Evolutionary conservation across 768 basidiomycete species (phyloP), one percentile per base, ranked within the genome.

Genomic region (Pulveroboletus sp.): DNA sequence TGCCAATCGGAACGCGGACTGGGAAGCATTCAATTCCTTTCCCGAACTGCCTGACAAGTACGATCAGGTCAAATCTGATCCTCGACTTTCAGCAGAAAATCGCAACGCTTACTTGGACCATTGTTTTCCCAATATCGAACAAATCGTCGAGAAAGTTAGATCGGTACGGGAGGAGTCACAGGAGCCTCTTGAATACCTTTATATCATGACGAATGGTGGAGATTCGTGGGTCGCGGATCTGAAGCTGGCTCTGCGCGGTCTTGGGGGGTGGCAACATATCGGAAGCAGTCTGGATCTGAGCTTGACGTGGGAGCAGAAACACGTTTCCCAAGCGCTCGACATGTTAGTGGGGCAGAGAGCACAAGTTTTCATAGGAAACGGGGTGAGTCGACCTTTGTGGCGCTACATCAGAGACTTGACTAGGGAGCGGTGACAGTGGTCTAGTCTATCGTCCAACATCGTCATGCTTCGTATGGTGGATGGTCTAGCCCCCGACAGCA

Each of bases 321-420:
- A 68, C 38, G 71, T 76, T n/a, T 64, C 64, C 0, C 73, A 76
- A 56, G 74, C 73, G 38, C 54, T 79, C 31, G 79, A 80, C 52
- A 80, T 81, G 76, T 61, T 72, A 11, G 67, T 79, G 34, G 76
- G 72, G 2, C 61, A 70, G 50, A 63, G 66, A 45, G 76, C 76
- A 6, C 74, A 78, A 46, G 67, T 73, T 22, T 75, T 80, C 57
- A 63, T 79, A 31, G 79, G 77, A 7, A 80, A 80, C 40, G 79
- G 78, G 60, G 76, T 76, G 49, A 58, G 76, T 62, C 6, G 8
- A 39, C 12, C n/a, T 9, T 47, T 41, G 3, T 8, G 27, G 19
- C 4, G 16, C 23, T 16, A 3, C 17, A 14, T 37, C 19, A 31
- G 30, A 14, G 10, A 36, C 44, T 39, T 53, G 37, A 54, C 47